Evolutionary conservation across 129 eudicot genomes (phyloP).

Genomic region (Flaveria bidentis): DNA sequence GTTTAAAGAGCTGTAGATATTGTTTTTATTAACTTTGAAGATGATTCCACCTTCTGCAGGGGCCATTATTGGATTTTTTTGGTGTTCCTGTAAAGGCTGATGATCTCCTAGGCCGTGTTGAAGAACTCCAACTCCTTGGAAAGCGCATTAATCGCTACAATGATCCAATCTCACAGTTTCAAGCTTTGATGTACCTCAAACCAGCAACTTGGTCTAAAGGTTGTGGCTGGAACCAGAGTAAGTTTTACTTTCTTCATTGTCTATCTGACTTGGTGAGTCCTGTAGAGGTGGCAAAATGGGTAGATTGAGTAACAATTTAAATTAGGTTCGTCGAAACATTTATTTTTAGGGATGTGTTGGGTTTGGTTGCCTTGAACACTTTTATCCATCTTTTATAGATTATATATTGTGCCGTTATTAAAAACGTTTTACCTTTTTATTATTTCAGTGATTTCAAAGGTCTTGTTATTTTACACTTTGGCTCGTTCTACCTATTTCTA

Average conservation of each 20-base stretch:
- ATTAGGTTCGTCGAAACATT: not conserved
- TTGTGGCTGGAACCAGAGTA: constrained; percentile 99
- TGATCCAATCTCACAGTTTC: constrained; percentile 83
- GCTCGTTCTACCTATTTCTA: not conserved
- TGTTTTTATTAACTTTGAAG: constrained; percentile 26
- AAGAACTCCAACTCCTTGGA: constrained; percentile 87
- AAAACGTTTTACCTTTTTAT: not conserved
- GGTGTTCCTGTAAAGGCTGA: constrained; percentile 96
- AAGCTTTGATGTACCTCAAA: constrained; percentile 85
- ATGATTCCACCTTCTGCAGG: constrained; percentile 43
- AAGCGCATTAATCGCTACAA: constrained; percentile 81
- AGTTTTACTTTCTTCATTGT: constrained; percentile 35
- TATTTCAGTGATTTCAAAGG: not conserved
- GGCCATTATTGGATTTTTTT: constrained; percentile 87
- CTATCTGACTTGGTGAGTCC: not conserved
- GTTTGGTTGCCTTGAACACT: not conserved
- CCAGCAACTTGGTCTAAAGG: constrained; percentile 99
- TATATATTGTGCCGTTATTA: not conserved
- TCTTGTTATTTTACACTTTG: not conserved
- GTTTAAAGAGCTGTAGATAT: constrained; percentile 16
- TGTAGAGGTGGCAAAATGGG: not conserved
- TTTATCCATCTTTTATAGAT: not conserved
- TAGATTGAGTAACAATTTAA: not conserved
- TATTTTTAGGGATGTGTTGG: not conserved
- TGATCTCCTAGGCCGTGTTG: constrained; percentile 78